phyloP scores from a whole-genome alignment of 2,329 filamentous ascomycete genomes.

The Madurella fahalii region DNA sequence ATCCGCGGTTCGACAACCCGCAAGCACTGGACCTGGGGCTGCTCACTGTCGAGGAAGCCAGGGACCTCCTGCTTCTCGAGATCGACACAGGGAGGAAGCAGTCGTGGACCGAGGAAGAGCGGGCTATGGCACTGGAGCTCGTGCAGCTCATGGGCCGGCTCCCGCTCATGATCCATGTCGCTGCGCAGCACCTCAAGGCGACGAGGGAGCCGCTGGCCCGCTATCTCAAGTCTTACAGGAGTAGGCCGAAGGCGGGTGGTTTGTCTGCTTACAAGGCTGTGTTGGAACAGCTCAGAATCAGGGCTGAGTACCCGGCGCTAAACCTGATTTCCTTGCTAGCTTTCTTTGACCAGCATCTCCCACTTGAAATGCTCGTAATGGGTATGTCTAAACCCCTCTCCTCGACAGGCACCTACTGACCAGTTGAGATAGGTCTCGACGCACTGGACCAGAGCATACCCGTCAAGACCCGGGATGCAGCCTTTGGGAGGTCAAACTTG shows the following conservation, averaged over 20 bases:
- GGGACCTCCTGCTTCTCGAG: slow-evolving; percentile 58
- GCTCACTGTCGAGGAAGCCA: slow-evolving; percentile 54
- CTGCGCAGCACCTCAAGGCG: slow-evolving; percentile 57
- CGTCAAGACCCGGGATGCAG: slow-evolving; percentile 41
- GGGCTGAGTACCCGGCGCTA: slow-evolving; percentile 50
- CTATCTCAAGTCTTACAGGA: slow-evolving; percentile 55
- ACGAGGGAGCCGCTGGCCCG: slow-evolving; percentile 58
- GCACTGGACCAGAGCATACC: slow-evolving; percentile 44
- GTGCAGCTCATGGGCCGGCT: slow-evolving; percentile 61
- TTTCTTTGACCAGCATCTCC: slow-evolving; percentile 62
- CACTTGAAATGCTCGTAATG: slow-evolving; percentile 60
- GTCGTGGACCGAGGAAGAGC: slow-evolving; percentile 52
- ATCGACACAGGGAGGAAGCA: slow-evolving; percentile 58
- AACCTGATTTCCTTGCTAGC: slow-evolving; percentile 62
- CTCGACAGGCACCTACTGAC: slow-evolving; percentile 11
- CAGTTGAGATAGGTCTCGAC: slow-evolving; percentile 36
- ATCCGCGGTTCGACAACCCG: slow-evolving; percentile 56
- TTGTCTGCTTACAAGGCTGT: slow-evolving; percentile 47
- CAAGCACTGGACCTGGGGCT: slow-evolving; percentile 52
- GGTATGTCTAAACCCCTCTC: slow-evolving; percentile 37
- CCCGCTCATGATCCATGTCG: slow-evolving; percentile 64
- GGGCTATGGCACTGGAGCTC: slow-evolving; percentile 54
- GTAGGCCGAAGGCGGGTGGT: slow-evolving; percentile 50
- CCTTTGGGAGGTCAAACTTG: slow-evolving; percentile 34
- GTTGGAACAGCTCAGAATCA: slow-evolving; percentile 44